Percentiles rank a stretch among this genome's conserved stretches.
These are phyloP conservation scores for Fusarium longipes DNA, from an alignment of 2,329 filamentous ascomycete genomes.

Conservation along the genomic window DNA sequence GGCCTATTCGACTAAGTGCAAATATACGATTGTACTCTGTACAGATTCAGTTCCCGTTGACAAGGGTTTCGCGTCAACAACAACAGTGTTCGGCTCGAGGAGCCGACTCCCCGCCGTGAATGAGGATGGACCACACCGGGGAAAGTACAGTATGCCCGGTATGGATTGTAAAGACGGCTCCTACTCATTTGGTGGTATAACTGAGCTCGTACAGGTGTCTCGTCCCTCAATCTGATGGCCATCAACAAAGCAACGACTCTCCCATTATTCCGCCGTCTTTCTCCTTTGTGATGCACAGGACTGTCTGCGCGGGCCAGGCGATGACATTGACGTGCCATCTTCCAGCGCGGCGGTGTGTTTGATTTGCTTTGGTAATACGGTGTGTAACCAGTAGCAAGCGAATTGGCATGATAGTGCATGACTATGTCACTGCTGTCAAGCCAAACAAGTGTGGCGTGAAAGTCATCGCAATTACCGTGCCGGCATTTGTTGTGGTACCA, in stretches of 20 bases:
- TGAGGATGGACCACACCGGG: slow-evolving; percentile 1
- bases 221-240: neutral
- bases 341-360: neutral
- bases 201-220: neutral
- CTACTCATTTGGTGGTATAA: neutral
- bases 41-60: neutral
- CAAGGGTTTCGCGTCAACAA: slow-evolving; percentile 15
- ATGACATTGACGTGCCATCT: neutral
- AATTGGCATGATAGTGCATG: slow-evolving; percentile 17
- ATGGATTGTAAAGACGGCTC: neutral
- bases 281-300: neutral
- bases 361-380: slow-evolving; percentile 5
- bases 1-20: neutral
- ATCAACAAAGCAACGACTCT: neutral
- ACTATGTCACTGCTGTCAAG: slow-evolving; percentile 2
- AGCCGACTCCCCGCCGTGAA: slow-evolving; percentile 28
- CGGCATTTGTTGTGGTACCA: slow-evolving; percentile 17
- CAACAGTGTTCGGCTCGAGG: slow-evolving; percentile 18
- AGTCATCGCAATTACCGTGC: slow-evolving; percentile 9
- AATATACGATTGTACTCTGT: neutral
- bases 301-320: neutral
- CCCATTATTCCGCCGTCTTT: neutral
- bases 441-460: slow-evolving; percentile 1
- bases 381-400: slow-evolving; percentile 25
- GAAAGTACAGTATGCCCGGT: neutral